phyloP scores from a whole-genome alignment of 75 land plant genomes.

The Picea glauca region DNA sequence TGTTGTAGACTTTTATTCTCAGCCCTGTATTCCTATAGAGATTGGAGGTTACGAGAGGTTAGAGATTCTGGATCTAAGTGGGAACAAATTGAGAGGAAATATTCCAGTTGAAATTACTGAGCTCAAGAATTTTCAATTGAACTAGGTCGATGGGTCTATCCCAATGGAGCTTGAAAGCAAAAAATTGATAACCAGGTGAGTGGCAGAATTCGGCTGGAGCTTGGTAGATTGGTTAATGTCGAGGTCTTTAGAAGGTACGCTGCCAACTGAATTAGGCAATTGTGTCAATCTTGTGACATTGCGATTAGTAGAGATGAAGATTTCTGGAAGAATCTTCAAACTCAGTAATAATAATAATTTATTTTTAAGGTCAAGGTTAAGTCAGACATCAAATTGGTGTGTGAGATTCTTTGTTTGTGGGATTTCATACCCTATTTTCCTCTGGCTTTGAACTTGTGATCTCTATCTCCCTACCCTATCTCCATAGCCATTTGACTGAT shows the following conservation, averaged over 20 bases:
- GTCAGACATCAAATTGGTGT: too few relatives aligned
- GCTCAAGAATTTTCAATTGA: slow-evolving; percentile 15
- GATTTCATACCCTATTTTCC: too few relatives aligned
- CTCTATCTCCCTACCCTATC: too few relatives aligned
- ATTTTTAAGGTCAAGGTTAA: too few relatives aligned
- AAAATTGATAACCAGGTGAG: too few relatives aligned
- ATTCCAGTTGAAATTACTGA: slow-evolving; percentile 25
- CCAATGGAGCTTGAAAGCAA: slow-evolving; percentile 16
- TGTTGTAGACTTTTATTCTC: too few relatives aligned
- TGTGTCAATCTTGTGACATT: slow-evolving; percentile 47
- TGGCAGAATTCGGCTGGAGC: not conserved
- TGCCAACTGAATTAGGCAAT: slow-evolving; percentile 73
- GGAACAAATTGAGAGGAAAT: slow-evolving; percentile 34
- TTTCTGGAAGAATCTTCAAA: slow-evolving; percentile 14
- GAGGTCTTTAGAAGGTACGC: slow-evolving; percentile 36
- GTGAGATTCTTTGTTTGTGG: too few relatives aligned
- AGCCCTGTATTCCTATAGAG: slow-evolving; percentile 14
- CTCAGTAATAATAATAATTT: too few relatives aligned
- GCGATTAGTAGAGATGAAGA: slow-evolving; percentile 62
- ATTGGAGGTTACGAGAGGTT: slow-evolving; percentile 17
- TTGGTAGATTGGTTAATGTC: slow-evolving; percentile 37
- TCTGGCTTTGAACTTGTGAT: too few relatives aligned
- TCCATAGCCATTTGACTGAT: too few relatives aligned
- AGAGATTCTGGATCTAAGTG: slow-evolving; percentile 23
- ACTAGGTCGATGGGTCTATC: slow-evolving; percentile 25